Conservation (phyloP, 768 basidiomycete genomes). For the Russula lepida region DNA sequence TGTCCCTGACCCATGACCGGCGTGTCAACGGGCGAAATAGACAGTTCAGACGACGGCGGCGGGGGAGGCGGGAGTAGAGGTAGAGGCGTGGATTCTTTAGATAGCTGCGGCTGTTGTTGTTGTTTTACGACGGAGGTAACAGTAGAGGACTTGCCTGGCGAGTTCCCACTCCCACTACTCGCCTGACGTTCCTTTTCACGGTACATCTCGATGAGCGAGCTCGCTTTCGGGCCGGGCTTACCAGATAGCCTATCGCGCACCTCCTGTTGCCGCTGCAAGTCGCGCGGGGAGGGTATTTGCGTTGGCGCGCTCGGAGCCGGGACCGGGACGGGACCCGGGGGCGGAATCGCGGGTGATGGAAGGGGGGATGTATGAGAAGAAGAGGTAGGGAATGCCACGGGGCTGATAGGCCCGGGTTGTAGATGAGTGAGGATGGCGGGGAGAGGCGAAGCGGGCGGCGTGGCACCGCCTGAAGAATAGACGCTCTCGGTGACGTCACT, state of each 20-base stretch:
- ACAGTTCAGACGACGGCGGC: slow-evolving; percentile 4
- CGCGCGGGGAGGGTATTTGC: neutral
- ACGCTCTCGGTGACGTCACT: slow-evolving; percentile 13
- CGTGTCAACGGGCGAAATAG: neutral
- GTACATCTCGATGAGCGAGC: slow-evolving; percentile 80
- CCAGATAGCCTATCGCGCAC: slow-evolving; percentile 14
- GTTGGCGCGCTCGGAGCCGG: neutral
- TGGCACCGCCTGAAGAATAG: neutral
- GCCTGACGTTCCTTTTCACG: slow-evolving; percentile 52
- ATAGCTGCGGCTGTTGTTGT: neutral
- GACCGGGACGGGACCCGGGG: neutral
- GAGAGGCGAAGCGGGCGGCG: neutral
- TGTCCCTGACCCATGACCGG: neutral
- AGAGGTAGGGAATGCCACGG: neutral
- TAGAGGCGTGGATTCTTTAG: slow-evolving; percentile 5
- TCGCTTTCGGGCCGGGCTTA: slow-evolving; percentile 45
- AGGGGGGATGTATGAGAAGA: neutral
- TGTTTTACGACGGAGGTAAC: neutral
- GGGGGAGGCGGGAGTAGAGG: slow-evolving; percentile 10
- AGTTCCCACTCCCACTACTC: slow-evolving; percentile 9
- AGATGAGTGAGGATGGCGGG: neutral
- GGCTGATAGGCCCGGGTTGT: neutral
- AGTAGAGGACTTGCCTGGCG: slow-evolving; percentile 25
- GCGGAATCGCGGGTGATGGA: neutral
- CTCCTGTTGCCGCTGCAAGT: slow-evolving; percentile 9